These are phyloP conservation scores for Podospora comata DNA, from an alignment of 495 filamentous ascomycete genomes.

Conservation along the genomic window DNA sequence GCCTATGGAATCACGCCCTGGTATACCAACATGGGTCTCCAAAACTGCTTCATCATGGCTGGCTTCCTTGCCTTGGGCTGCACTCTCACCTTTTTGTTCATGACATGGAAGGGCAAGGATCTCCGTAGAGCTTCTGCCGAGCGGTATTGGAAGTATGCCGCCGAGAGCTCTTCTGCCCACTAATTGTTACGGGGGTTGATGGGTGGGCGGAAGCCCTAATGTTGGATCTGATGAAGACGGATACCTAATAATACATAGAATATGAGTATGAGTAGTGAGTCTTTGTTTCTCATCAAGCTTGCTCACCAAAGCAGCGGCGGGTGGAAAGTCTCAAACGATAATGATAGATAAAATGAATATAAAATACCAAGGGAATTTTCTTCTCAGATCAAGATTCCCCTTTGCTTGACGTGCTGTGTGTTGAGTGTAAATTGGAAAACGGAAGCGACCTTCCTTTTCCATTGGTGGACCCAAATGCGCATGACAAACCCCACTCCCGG, in stretches of 20 bases:
- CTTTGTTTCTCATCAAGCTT: too few relatives aligned
- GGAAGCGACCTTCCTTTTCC: too few relatives aligned
- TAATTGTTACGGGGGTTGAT: not conserved
- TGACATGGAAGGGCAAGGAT: conserved; percentile 45
- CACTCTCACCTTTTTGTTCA: conserved; percentile 27
- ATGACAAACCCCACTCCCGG: too few relatives aligned
- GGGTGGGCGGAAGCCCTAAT: not conserved
- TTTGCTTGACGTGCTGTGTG: not conserved
- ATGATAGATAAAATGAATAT: not conserved
- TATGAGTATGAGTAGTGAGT: not conserved
- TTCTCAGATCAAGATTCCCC: not conserved
- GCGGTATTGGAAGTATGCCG: conserved; percentile 23
- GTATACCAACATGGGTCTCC: conserved; percentile 25
- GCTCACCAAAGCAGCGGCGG: too few relatives aligned
- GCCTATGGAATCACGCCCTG: conserved; percentile 28
- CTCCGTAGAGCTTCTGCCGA: conserved; percentile 33
- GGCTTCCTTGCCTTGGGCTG: conserved; percentile 22
- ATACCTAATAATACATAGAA: not conserved
- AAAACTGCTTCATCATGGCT: conserved; percentile 26
- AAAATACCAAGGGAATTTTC: not conserved
- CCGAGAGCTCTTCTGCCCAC: conserved; percentile 7
- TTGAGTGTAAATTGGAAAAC: too few relatives aligned
- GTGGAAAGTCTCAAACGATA: not conserved
- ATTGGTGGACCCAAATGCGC: too few relatives aligned
- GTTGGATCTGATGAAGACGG: not conserved